These are phyloP conservation scores for Diaporthe humulicola DNA, from an alignment of 2,329 filamentous ascomycete species.

Conservation along the genomic window DNA sequence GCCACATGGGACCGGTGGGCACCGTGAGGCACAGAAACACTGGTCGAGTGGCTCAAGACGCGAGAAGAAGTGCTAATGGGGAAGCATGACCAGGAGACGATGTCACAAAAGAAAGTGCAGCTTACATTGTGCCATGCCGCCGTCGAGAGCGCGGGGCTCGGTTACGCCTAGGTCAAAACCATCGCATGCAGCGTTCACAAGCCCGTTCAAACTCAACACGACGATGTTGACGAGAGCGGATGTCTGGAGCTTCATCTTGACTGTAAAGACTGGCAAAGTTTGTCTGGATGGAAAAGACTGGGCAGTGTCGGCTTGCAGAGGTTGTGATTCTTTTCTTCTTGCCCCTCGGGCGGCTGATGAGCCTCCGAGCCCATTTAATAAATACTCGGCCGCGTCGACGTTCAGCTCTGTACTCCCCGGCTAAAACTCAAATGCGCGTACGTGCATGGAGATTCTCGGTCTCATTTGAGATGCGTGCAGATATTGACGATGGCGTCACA, in stretches of 20 bases:
- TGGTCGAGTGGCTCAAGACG: neutral
- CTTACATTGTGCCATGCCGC: conserved; percentile 18
- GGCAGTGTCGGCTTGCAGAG: neutral
- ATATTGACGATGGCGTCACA: conserved; percentile 22
- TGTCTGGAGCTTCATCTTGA: conserved; percentile 6
- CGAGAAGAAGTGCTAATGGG: too few relatives aligned
- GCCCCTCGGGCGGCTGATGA: neutral
- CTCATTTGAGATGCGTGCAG: conserved; percentile 19
- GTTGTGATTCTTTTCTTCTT: neutral
- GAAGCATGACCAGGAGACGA: too few relatives aligned
- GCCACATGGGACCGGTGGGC: neutral
- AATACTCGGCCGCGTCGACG: neutral
- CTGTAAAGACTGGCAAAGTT: neutral
- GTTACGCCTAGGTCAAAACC: neutral
- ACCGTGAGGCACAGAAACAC: neutral
- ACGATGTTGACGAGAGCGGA: neutral
- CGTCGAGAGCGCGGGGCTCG: neutral
- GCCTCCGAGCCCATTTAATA: conserved; percentile 22
- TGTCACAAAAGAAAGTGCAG: neutral
- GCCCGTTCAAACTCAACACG: neutral
- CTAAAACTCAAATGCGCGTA: conserved; percentile 11
- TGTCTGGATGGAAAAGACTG: neutral
- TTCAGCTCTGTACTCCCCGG: neutral
- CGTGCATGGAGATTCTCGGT: neutral
- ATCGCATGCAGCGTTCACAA: neutral